Evolutionary conservation across 2,329 filamentous ascomycete species (phyloP).

Genomic region (Hypoxylon sp.): DNA sequence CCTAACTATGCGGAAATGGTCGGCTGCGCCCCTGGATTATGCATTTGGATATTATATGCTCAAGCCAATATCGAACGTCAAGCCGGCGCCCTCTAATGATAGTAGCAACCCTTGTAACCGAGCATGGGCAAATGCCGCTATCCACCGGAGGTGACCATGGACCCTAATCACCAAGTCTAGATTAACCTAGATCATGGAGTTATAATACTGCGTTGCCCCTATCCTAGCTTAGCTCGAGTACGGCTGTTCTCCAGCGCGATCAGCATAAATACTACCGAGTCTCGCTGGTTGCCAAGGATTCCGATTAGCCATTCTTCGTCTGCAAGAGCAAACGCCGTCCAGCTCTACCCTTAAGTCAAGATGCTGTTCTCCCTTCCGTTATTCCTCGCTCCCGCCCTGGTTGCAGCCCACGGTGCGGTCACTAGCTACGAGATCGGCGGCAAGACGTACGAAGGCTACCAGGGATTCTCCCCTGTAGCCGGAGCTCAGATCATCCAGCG

Average conservation of each 20-base stretch:
- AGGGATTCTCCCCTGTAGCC: slow-evolving; percentile 65
- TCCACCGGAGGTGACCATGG: slow-evolving; percentile 29
- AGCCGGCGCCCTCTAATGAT: slow-evolving; percentile 29
- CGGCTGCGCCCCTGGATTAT: slow-evolving; percentile 1
- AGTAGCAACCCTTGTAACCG: slow-evolving; percentile 19
- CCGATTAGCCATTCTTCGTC: slow-evolving; percentile 18
- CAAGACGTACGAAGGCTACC: slow-evolving; percentile 61
- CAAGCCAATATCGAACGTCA: slow-evolving; percentile 23
- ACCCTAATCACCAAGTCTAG: slow-evolving; percentile 8
- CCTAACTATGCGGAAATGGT: slow-evolving; percentile 7
- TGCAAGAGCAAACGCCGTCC: slow-evolving; percentile 20
- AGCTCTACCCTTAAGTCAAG: slow-evolving; percentile 31
- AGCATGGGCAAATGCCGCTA: slow-evolving; percentile 32
- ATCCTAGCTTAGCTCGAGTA: slow-evolving; percentile 24
- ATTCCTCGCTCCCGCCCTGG: slow-evolving; percentile 52
- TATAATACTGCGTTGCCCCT: slow-evolving; percentile 37
- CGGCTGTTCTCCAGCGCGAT: slow-evolving; percentile 36
- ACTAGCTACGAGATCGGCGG: slow-evolving; percentile 65
- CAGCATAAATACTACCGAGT: slow-evolving; percentile 43
- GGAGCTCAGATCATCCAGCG: slow-evolving; percentile 69
- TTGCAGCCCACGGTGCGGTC: slow-evolving; percentile 58
- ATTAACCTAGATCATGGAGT: slow-evolving; percentile 23
- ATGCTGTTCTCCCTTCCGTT: slow-evolving; percentile 51
- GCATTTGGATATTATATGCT: slow-evolving; percentile 32
- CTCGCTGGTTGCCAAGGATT: slow-evolving; percentile 41